phyloP scores from a whole-genome alignment of 179 eudicot species.

The Heliamphora pulchella region DNA sequence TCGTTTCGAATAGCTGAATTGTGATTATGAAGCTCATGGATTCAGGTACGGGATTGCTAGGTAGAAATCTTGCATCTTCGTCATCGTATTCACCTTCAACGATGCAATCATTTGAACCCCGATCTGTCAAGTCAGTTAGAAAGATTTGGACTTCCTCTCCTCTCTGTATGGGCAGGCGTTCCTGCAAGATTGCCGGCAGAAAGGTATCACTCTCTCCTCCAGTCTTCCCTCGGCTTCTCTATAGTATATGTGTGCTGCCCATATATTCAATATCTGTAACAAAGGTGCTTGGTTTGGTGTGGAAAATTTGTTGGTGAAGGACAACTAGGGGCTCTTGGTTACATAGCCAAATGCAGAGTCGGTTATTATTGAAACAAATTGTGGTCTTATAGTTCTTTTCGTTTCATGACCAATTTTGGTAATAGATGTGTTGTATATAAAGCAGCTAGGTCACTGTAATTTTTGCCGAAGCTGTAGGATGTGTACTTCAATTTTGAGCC shows the following conservation, averaged over 20 bases:
- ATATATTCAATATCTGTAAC: no score
- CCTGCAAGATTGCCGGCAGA: slow-evolving; percentile 80
- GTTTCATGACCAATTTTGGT: not conserved
- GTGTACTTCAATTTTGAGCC: slow-evolving; percentile 19
- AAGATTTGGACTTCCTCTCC: slow-evolving; percentile 57
- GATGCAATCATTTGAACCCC: slow-evolving; percentile 20
- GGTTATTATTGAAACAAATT: not conserved
- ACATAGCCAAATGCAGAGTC: not conserved
- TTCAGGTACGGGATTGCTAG: slow-evolving; percentile 35
- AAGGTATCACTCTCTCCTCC: slow-evolving; percentile 39
- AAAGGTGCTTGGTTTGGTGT: not conserved
- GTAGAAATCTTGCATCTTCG: slow-evolving; percentile 28
- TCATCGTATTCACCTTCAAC: slow-evolving; percentile 23
- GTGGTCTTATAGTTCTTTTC: not conserved
- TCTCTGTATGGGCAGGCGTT: slow-evolving; percentile 85
- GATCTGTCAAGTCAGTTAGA: slow-evolving; percentile 26
- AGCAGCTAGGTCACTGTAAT: not conserved
- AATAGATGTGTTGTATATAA: slow-evolving; percentile 11
- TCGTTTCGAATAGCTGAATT: not conserved
- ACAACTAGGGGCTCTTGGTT: not conserved
- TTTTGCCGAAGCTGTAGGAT: not conserved
- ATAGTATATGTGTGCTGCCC: not conserved
- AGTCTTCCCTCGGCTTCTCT: not conserved
- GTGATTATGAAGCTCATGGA: not conserved
- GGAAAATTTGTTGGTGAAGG: not conserved